phyloP scores from a whole-genome alignment of 208 protist genomes.

The Trichomonas vaginalis region DNA sequence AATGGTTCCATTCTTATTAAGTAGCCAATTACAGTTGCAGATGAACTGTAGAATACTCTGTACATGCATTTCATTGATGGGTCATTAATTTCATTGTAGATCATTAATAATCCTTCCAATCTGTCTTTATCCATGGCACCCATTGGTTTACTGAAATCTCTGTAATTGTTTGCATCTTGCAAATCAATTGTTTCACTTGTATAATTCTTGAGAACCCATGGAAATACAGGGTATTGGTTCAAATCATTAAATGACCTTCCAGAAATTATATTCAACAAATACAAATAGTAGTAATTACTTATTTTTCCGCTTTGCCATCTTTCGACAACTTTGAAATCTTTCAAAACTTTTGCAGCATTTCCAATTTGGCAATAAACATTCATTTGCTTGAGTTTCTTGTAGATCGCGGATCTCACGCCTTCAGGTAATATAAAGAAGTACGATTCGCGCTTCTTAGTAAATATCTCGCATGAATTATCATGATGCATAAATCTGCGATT shows the following conservation, averaged over 20 bases:
- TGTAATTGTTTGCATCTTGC: not conserved
- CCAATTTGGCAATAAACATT: not conserved
- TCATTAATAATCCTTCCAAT: not conserved
- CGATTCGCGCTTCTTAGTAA: not conserved
- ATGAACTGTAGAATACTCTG: not conserved
- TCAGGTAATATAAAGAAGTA: not conserved
- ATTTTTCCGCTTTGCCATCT: not conserved
- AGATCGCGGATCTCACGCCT: not conserved
- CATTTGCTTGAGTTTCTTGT: not conserved
- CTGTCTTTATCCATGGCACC: not conserved
- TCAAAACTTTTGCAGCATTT: not conserved
- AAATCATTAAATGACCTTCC: not conserved
- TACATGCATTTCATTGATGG: not conserved
- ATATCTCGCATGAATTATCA: not conserved
- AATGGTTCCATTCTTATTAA: constrained; percentile 3
- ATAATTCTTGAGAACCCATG: not conserved
- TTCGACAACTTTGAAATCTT: not conserved
- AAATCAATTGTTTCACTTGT: not conserved
- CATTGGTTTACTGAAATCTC: not conserved
- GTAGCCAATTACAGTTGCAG: not conserved
- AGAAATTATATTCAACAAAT: not conserved
- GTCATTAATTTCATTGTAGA: not conserved
- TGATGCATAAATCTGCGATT: not conserved
- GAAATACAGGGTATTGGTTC: not conserved
- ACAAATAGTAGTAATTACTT: not conserved